A percentile compares a stretch with the other conserved stretches of the same genome.
Evolutionary conservation across 805 yeast species (phyloP).

Genomic region (Lachancea thermotolerans): DNA sequence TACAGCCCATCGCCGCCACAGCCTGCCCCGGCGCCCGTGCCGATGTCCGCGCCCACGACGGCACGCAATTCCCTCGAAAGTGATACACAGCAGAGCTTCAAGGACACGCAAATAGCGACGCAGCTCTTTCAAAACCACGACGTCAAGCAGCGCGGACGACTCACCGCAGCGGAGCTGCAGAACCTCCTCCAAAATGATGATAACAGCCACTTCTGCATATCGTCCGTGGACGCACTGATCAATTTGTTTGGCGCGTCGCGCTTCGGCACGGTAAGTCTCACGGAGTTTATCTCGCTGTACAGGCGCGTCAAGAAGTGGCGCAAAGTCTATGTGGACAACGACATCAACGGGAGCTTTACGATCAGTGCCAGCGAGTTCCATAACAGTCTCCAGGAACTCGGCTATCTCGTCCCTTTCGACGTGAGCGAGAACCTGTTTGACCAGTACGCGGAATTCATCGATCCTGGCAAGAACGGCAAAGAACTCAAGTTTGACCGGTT

Average conservation of each 20-base stretch:
- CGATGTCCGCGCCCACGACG: neutral
- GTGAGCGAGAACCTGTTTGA: constrained; percentile 32
- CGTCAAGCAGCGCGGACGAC: constrained; percentile 23
- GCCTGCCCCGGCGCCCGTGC: neutral
- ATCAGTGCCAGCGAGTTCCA: constrained; percentile 28
- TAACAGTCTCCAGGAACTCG: constrained; percentile 30
- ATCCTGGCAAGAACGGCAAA: constrained; percentile 24
- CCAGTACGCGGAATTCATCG: constrained; percentile 29
- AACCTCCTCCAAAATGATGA: constrained; percentile 33
- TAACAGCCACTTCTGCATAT: constrained; percentile 26
- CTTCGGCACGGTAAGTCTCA: constrained; percentile 29
- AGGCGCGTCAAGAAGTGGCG: constrained; percentile 32
- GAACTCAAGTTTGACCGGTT: constrained; percentile 70
- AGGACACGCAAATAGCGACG: constrained; percentile 26
- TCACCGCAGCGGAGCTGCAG: constrained; percentile 31
- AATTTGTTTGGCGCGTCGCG: constrained; percentile 32
- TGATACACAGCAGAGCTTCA: constrained; percentile 14
- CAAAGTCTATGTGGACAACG: constrained; percentile 32
- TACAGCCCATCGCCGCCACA: neutral
- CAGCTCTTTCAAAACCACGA: constrained; percentile 30
- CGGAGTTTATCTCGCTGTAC: constrained; percentile 30
- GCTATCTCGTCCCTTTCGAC: constrained; percentile 31
- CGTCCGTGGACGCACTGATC: constrained; percentile 32
- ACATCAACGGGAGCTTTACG: constrained; percentile 30
- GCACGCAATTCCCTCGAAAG: constrained; percentile 2